Base-by-base conservation (phyloP, 2,329 filamentous ascomycete genomes). In the Cyanodermella asteris region DNA sequence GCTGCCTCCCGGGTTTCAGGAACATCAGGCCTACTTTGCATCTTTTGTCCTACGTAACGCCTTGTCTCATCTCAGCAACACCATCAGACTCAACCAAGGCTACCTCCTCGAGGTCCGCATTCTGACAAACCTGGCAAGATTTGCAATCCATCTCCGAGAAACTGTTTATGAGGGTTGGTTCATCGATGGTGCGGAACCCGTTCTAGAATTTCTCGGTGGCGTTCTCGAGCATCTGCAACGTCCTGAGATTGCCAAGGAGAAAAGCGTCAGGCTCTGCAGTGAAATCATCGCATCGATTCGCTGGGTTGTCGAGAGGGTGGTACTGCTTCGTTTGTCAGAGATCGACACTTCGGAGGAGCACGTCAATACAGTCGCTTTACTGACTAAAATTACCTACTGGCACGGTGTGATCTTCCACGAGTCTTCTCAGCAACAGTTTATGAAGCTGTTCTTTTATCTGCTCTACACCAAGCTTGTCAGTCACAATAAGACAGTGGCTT, bases 141-240 rank as follows among this genome's bases (percentile, higher is more conserved):
- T 93, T 33, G 68, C 72, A 16, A 55, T 65, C 3, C 78, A 94
- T 41, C 64, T 94, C 43, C 67, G 74, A 1, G 87, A 97, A 44
- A 77, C 80, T 5, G 72, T 91, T 8, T 93, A 87, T 36, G 87
- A 94, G 47, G 87, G 87, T 10, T 93, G 82, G 78, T 94, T 94
- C 41, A 65, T 93, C 33, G 73, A 87, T 35, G 84, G 84, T 2
- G 77, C 77, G 2, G 75, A 81, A 37, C 61, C 68, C 4, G 63
- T 87, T 36, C 61, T 94, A 16, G 82, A 94, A 38, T 90, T 93
- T 38, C 64, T 72, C 4, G 87, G 84, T 2, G 70, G 72, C 26
- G 50, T 93, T 5, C 50, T 97, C 5, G 87, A 97, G 43, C 84
- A 91, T 39, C 56, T 97, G 4, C 80, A 91, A 42, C 66, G 76